Percentiles rank a stretch among this genome's conserved stretches.
Conservation (phyloP, 2,329 filamentous ascomycete genomes). For the Fusarium austroafricanum region DNA sequence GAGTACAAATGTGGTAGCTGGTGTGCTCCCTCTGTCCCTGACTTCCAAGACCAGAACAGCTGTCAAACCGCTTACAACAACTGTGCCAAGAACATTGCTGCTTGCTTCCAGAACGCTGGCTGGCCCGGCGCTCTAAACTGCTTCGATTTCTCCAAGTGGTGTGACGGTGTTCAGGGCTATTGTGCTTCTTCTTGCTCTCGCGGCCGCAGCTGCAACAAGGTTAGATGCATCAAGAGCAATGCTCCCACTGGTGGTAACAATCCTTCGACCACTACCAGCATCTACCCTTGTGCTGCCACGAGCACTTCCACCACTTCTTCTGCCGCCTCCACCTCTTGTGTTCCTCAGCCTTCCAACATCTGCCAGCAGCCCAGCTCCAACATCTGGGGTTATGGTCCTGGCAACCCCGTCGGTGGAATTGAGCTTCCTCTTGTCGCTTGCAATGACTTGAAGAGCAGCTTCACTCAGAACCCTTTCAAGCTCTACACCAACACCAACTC, state of each 20-base stretch:
- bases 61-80: slow-evolving; percentile 59
- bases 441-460: slow-evolving; percentile 62
- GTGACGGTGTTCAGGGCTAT: slow-evolving; percentile 57
- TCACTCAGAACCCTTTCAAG: slow-evolving; percentile 61
- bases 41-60: slow-evolving; percentile 56
- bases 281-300: slow-evolving; percentile 49
- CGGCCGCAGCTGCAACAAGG: slow-evolving; percentile 55
- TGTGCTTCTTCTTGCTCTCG: slow-evolving; percentile 54
- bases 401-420: slow-evolving; percentile 66
- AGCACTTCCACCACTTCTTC: slow-evolving; percentile 48
- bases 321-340: slow-evolving; percentile 51
- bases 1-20: slow-evolving; percentile 67
- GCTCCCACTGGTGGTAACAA: slow-evolving; percentile 53
- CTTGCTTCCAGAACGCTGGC: slow-evolving; percentile 64
- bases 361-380: slow-evolving; percentile 66
- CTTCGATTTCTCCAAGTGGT: slow-evolving; percentile 64
- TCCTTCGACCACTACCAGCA: slow-evolving; percentile 51
- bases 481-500: slow-evolving; percentile 60
- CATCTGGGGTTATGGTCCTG: slow-evolving; percentile 74
- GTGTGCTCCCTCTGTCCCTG: slow-evolving; percentile 63
- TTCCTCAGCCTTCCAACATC: slow-evolving; percentile 62
- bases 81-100: slow-evolving; percentile 60
- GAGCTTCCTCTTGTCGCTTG: slow-evolving; percentile 64
- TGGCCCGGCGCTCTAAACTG: slow-evolving; percentile 63
- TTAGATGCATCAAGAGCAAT: slow-evolving; percentile 56